Evolutionary conservation across 2,329 filamentous ascomycete genomes (phyloP), one percentile per base, ranked within the genome.

Genomic region (Sporothrix euskadiensis): DNA sequence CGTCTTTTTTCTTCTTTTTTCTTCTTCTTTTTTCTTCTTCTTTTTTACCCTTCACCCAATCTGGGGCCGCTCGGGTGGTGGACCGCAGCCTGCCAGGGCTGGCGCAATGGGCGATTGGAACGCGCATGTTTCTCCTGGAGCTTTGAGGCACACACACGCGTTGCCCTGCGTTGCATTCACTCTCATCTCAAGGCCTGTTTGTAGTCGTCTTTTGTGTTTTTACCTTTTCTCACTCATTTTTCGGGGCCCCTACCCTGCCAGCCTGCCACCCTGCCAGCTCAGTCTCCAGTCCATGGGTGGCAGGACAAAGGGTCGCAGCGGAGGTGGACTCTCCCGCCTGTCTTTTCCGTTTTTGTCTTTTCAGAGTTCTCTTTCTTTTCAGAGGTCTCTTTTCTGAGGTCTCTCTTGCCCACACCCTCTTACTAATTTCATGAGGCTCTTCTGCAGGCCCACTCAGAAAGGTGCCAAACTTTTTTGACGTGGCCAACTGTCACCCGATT

Each of bases 341-440:
- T 65, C 39, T 65, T 47, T 44, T 12, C 61, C 16, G 22, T 35
- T 32, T 44, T 44, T 39, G 4, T 12, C 19, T 41, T 44, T 41
- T 41, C 19, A 10, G 12, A 9, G 2, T 35, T 19, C 59, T 19
- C 35, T 65, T 16, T 22, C 35, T n/a, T 19, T 65, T 22, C 26
- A 1, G 26, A 26, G 26, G 26, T 9, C 57, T 39, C 57, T 63
- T 4, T 57, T 14, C 26, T 56, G 9, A 22, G 52, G 4, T 39
- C 35, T 44, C 59, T 65, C 8, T 26, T 26, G 10, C 41, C 30
- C n/a, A 22, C 6, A 26, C n/a, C 54, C 32, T 14, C 19, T 44
- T 44, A 61, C 30, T 22, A 63, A 47, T 54, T 69, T 49, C 9
- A 9, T 69, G 65, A 69, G 65, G 65, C 65, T 69, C 65, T 69